Evolutionary conservation across 805 yeast species (phyloP).

Genomic region (Brettanomyces sp.): DNA sequence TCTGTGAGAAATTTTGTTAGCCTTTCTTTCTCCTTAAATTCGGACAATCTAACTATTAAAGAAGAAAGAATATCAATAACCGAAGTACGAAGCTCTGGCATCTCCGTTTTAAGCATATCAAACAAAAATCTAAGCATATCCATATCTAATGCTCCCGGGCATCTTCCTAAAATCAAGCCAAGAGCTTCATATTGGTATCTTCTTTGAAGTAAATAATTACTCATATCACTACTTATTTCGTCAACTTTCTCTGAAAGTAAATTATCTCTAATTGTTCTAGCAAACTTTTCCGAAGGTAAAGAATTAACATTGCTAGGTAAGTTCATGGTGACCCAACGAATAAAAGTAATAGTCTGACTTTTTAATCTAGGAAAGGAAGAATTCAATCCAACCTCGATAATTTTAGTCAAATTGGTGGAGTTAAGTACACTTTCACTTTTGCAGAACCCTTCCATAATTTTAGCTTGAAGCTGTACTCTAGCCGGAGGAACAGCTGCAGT

Average conservation of each 20-base stretch:
- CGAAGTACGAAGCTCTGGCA: conserved; percentile 50
- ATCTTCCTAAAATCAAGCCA: conserved; percentile 49
- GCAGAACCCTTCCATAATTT: conserved; percentile 38
- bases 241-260: conserved; percentile 25
- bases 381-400: conserved; percentile 52
- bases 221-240: conserved; percentile 21
- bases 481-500: conserved; percentile 40
- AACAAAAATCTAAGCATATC: conserved; percentile 57
- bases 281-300: conserved; percentile 21
- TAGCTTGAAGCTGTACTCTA: conserved; percentile 43
- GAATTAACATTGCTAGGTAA: conserved; percentile 6
- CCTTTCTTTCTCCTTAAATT: conserved; percentile 32
- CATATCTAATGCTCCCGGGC: conserved; percentile 37
- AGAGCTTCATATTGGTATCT: conserved; percentile 69
- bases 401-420: conserved; percentile 31
- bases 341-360: conserved; percentile 50
- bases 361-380: conserved; percentile 45
- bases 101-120: conserved; percentile 58
- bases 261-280: conserved; percentile 38
- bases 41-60: conserved; percentile 39
- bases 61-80: conserved; percentile 65
- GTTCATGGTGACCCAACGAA: conserved; percentile 45
- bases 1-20: conserved; percentile 30
- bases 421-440: conserved; percentile 45
- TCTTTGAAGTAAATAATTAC: conserved; percentile 35